Percentiles rank a stretch among this genome's conserved stretches.
These are phyloP conservation scores for Fonsecaea pedrosoi DNA, from an alignment of 2,329 filamentous ascomycete species.

Conservation along the genomic window DNA sequence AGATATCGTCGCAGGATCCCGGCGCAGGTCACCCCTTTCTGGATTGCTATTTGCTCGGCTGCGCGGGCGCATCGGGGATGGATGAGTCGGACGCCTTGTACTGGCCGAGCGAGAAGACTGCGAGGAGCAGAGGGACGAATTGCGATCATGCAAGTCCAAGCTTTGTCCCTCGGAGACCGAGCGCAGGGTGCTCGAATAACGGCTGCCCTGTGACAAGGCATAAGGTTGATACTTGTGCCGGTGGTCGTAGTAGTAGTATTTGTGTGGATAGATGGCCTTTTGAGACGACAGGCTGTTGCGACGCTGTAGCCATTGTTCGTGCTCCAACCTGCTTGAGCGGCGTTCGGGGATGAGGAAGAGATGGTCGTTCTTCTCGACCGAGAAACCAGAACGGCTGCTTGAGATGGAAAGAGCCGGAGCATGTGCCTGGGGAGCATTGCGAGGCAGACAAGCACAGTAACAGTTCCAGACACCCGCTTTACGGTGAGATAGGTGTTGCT, in stretches of 20 bases:
- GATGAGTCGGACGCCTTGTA: conserved; percentile 3
- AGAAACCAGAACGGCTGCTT: conserved; percentile 20
- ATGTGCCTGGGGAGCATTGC: conserved; percentile 8
- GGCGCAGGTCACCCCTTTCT: conserved; percentile 17
- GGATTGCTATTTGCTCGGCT: conserved; percentile 25
- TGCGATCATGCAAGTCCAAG: conserved; percentile 26
- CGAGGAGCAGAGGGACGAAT: conserved; percentile 25
- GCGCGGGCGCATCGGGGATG: conserved; percentile 9
- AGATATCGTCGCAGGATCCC: not conserved
- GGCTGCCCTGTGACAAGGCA: conserved; percentile 19
- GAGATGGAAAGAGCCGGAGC: conserved; percentile 10
- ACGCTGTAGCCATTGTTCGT: conserved; percentile 33
- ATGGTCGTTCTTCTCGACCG: conserved; percentile 23
- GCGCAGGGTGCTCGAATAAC: conserved; percentile 29
- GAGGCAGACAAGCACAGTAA: conserved; percentile 10
- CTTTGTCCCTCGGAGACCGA: conserved; percentile 31
- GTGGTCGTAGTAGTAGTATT: conserved; percentile 22
- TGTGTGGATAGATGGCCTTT: conserved; percentile 33
- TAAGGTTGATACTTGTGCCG: conserved; percentile 20
- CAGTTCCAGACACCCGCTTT: conserved; percentile 12
- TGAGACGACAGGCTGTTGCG: conserved; percentile 34
- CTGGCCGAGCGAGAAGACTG: conserved; percentile 21
- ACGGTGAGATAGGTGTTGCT: conserved; percentile 2
- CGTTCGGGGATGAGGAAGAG: conserved; percentile 26
- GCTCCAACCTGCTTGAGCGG: conserved; percentile 23